These are phyloP conservation scores for Boletus edulis DNA, from an alignment of 768 basidiomycete genomes.

Conservation along the genomic window DNA sequence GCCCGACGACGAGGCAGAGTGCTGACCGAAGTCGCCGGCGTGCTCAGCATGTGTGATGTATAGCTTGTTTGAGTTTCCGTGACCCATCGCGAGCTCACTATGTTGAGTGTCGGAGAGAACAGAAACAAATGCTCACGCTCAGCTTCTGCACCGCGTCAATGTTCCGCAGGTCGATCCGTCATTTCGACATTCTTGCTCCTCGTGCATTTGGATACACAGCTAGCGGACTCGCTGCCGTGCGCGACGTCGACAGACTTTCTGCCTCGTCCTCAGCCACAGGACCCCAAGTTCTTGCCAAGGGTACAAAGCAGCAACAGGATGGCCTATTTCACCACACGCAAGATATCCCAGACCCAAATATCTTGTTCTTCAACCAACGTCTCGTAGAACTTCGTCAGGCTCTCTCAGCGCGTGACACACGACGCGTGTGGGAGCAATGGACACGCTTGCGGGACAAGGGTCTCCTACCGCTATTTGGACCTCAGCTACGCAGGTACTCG, in stretches of 20 bases:
- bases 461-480: slow-evolving; percentile 45
- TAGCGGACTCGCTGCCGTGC: slow-evolving; percentile 9
- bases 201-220: slow-evolving; percentile 25
- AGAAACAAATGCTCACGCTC: slow-evolving; percentile 1
- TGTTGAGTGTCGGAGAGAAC: not conserved
- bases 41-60: slow-evolving; percentile 92
- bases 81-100: slow-evolving; percentile 53
- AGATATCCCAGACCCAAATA: slow-evolving; percentile 28
- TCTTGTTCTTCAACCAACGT: slow-evolving; percentile 34
- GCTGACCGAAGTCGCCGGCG: slow-evolving; percentile 74
- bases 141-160: slow-evolving; percentile 10
- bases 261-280: not conserved
- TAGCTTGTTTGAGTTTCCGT: slow-evolving; percentile 82
- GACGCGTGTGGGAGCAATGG: slow-evolving; percentile 38
- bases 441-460: slow-evolving; percentile 39
- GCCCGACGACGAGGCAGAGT: slow-evolving; percentile 73
- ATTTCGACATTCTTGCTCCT: slow-evolving; percentile 46
- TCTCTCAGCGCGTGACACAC: slow-evolving; percentile 34
- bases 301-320: slow-evolving; percentile 1
- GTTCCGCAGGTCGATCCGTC: slow-evolving; percentile 27
- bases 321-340: slow-evolving; percentile 1
- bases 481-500: slow-evolving; percentile 42
- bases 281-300: slow-evolving; percentile 3
- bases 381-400: slow-evolving; percentile 40
- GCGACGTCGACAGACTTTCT: slow-evolving; percentile 1